Evolutionary conservation across 805 yeast genomes (phyloP).

Genomic region (Lipomyces mesembrius): DNA sequence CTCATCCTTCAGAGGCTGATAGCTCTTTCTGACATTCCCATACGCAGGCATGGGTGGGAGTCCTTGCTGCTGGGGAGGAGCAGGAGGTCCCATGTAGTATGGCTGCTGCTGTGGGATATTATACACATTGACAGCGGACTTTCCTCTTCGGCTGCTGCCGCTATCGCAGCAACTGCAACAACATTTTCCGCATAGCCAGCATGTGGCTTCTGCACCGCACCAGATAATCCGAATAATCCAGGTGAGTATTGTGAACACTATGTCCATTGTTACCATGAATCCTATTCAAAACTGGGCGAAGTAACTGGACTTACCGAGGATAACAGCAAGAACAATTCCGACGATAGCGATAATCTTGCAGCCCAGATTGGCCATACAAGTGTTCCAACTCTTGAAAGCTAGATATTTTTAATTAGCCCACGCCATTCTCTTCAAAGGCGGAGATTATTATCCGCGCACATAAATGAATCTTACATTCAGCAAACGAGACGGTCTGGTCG

Average conservation of each 20-base stretch:
- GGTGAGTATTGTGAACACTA: constrained; percentile 20
- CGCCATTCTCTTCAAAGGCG: background rate
- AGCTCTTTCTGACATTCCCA: constrained; percentile 7
- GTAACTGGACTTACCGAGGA: constrained; percentile 45
- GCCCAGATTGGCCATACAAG: constrained; percentile 76
- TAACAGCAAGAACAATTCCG: constrained; percentile 62
- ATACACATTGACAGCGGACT: constrained; percentile 16
- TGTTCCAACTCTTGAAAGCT: constrained; percentile 69
- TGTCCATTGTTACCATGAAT: background rate
- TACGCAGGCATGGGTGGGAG: constrained; percentile 15
- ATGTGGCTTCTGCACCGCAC: constrained; percentile 30
- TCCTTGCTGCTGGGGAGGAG: constrained; percentile 7
- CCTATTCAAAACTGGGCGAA: background rate
- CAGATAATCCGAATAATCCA: constrained; percentile 29
- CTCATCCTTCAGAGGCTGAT: constrained; percentile 20
- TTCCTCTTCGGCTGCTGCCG: constrained; percentile 2
- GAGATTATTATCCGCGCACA: background rate
- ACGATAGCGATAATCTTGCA: constrained; percentile 81
- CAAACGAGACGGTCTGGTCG: constrained; percentile 23
- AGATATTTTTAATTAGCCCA: background rate
- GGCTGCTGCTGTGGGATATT: constrained; percentile 25
- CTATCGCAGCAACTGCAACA: constrained; percentile 23
- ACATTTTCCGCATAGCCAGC: constrained; percentile 29
- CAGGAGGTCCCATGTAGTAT: constrained; percentile 30
- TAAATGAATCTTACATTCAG: constrained; percentile 14